A percentile compares a stretch with the other conserved stretches of the same genome.
Evolutionary conservation across 23 red algal genomes (phyloP).

Genomic region (Gracilaria vermiculophylla): DNA sequence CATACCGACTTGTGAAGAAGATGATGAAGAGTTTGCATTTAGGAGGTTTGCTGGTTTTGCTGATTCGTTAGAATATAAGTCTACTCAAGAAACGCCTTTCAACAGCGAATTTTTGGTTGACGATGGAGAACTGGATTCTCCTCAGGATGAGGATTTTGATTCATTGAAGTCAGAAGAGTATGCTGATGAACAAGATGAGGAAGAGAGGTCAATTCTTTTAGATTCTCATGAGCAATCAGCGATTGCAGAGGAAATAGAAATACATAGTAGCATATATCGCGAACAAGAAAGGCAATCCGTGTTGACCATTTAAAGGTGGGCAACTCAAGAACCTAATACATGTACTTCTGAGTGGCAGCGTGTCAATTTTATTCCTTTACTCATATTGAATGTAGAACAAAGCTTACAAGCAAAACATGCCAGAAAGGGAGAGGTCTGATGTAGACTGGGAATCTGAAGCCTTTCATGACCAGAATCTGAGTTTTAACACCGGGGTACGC

Average conservation of each 20-base stretch:
- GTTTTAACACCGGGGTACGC: too few species aligned
- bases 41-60: conserved; percentile 60
- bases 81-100: conserved; percentile 30
- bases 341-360: too few species aligned
- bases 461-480: too few species aligned
- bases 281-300: neutral
- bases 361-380: too few species aligned
- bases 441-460: too few species aligned
- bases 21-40: conserved; percentile 38
- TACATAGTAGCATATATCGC: neutral
- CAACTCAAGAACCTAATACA: neutral
- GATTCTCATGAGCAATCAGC: neutral
- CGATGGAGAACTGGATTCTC: neutral
- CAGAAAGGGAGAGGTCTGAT: too few species aligned
- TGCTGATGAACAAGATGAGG: conserved; percentile 3
- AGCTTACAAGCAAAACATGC: too few species aligned
- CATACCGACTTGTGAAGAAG: conserved; percentile 49
- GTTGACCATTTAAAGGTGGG: neutral
- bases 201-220: neutral
- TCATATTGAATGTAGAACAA: too few species aligned
- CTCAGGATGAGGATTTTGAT: conserved; percentile 10
- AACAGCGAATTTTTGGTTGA: conserved; percentile 22
- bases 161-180: neutral
- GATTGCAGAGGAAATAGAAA: neutral
- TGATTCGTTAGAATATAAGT: conserved; percentile 17